Evolutionary conservation across 257 asterid genomes (phyloP), one percentile per base, ranked within the genome.

Genomic region (Solanum stenotomum): DNA sequence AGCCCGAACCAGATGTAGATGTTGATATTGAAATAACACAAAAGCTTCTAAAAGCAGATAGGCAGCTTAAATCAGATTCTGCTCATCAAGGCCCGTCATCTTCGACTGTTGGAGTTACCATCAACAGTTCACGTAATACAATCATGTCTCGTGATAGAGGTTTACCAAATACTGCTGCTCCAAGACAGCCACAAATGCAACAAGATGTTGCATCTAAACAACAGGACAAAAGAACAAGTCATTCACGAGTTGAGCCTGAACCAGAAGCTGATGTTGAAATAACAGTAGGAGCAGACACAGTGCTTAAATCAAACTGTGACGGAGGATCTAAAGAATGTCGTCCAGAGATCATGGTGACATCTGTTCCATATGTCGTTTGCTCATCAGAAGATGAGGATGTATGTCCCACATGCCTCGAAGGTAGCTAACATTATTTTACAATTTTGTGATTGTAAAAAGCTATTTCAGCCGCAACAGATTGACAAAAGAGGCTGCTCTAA

Each of bases 391-490:
- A 90, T 9, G 93, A 91, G 70, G 95, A 94, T 38, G 94, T 72
- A 13, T 94, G 98, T 65, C 95, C 96, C 1, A 94, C 96, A 4
- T 95, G 98, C 86, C 93, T 95, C 61, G 96, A 93, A 89, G 98
- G 98, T 95, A 75, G 72, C 86, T 49, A 35, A 14, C 70, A 31
- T 61, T 37, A 10, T 81, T 79, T 86, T 29, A 81, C 85, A 25
- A 27, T 44, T 27, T 15, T 79, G 44, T 72, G 44, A 72, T 18
- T 11, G 18, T 81, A 81, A 81, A 18, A 1, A 27, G 8, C 44
- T 49, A 49, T 82, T 82, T 82, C 70, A 49, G 67, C 85, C 14
- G 4, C 85, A 49, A 31, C 22, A 77, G 35, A 77, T 40, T 25
- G 61, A 77, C n/a, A 40, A 77, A 77, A 38, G 35, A 77, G 61